These are phyloP conservation scores for Phytophthora pinifolia DNA, from an alignment of 352 stramenopile species.

Conservation along the genomic window DNA sequence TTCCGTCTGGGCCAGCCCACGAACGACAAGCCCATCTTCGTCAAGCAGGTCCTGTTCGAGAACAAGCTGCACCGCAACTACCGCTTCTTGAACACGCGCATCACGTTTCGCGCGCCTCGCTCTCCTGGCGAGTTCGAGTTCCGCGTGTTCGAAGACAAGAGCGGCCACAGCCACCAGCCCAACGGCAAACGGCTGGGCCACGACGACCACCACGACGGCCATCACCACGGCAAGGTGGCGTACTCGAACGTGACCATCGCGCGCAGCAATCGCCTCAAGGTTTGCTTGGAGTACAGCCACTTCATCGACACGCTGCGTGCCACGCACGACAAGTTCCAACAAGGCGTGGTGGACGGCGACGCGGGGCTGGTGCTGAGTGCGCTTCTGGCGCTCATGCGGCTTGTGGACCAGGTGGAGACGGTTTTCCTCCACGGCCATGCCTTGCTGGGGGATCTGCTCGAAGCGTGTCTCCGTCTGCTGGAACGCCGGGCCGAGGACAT, in stretches of 20 bases:
- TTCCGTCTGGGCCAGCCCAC: conserved; percentile 73
- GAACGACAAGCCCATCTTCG: conserved; percentile 84
- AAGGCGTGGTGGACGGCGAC: conserved; percentile 53
- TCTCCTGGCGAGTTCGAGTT: conserved; percentile 85
- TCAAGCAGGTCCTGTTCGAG: conserved; percentile 83
- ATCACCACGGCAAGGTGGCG: conserved; percentile 27
- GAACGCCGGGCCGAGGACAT: conserved; percentile 44
- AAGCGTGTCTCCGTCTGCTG: conserved; percentile 53
- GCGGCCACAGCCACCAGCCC: conserved; percentile 30
- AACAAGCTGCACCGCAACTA: conserved; percentile 72
- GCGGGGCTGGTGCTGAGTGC: conserved; percentile 62
- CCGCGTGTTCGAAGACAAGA: conserved; percentile 77
- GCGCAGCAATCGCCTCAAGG: conserved; percentile 70
- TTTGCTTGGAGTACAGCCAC: conserved; percentile 75
- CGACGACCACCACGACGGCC: conserved; percentile 33
- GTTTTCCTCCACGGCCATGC: conserved; percentile 72
- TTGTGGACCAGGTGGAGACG: conserved; percentile 76
- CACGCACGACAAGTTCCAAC: conserved; percentile 65
- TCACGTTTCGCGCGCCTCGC: conserved; percentile 78
- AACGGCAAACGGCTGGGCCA: conserved; percentile 29
- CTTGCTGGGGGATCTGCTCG: conserved; percentile 60
- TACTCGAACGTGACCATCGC: conserved; percentile 77
- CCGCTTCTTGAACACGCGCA: conserved; percentile 66
- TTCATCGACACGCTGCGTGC: conserved; percentile 75
- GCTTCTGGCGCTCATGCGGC: conserved; percentile 57